Evolutionary conservation across 495 filamentous ascomycete species (phyloP).

Genomic region (Neurospora africana): DNA sequence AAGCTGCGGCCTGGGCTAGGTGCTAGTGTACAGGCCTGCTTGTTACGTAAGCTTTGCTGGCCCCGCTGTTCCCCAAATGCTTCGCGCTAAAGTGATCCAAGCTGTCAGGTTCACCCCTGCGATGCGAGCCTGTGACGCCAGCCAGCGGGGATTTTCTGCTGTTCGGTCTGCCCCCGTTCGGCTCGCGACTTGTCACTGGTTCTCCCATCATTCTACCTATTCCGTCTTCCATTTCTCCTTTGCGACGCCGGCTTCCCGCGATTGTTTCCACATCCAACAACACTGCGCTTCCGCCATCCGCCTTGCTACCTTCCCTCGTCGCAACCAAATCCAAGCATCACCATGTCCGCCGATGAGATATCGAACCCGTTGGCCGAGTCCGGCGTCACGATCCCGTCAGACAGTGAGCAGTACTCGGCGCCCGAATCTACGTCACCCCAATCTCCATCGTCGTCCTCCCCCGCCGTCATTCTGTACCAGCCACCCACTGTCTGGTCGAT

Average conservation of each 20-base stretch:
- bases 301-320: neutral
- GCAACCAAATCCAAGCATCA: neutral
- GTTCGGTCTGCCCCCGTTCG: neutral
- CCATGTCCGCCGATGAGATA: slow-evolving; percentile 40
- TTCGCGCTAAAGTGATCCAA: neutral
- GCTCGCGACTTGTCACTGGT: neutral
- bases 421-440: slow-evolving; percentile 46
- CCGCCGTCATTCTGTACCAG: slow-evolving; percentile 74
- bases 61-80: neutral
- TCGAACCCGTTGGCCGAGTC: slow-evolving; percentile 63
- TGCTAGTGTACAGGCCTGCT: neutral
- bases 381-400: slow-evolving; percentile 73
- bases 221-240: neutral
- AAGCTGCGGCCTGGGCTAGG: neutral
- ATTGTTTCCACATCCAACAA: neutral
- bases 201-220: neutral
- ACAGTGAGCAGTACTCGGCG: slow-evolving; percentile 81
- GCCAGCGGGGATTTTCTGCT: neutral
- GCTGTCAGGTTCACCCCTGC: neutral
- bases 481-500: slow-evolving; percentile 80
- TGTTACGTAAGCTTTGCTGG: neutral
- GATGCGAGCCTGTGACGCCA: neutral
- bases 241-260: neutral
- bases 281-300: neutral
- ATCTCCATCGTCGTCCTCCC: slow-evolving; percentile 52